phyloP scores from a whole-genome alignment of 2,329 filamentous ascomycete genomes.

The Fusarium sp. region DNA sequence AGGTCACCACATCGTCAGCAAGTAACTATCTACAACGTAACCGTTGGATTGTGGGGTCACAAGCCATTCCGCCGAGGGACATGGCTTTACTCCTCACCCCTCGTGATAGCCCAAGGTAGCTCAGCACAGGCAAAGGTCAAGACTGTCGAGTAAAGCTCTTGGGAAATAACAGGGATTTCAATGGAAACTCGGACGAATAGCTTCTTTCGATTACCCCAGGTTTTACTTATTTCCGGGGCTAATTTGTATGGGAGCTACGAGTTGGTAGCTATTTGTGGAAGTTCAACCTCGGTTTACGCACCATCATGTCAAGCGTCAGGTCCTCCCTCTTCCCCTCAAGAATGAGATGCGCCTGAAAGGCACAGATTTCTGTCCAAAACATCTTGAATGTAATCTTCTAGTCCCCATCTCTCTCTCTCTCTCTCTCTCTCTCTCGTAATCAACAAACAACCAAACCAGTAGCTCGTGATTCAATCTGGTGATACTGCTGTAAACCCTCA shows the following conservation, averaged over 20 bases:
- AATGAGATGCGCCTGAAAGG: background rate
- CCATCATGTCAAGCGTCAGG: slow-evolving; percentile 12
- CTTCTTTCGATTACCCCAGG: slow-evolving; percentile 15
- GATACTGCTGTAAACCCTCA: slow-evolving; percentile 3
- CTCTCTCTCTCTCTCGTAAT: background rate
- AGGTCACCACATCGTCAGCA: slow-evolving; percentile 39
- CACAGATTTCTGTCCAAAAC: background rate
- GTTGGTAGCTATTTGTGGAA: slow-evolving; percentile 30
- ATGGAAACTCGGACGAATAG: slow-evolving; percentile 16
- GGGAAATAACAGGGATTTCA: background rate
- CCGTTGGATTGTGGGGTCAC: slow-evolving; percentile 32
- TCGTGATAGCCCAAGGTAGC: slow-evolving; percentile 2
- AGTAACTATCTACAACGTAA: background rate
- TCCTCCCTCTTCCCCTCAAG: slow-evolving; percentile 6
- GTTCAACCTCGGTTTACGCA: slow-evolving; percentile 15
- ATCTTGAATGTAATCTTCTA: background rate
- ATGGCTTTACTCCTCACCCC: background rate
- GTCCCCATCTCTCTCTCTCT: no score
- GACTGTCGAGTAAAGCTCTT: slow-evolving; percentile 2
- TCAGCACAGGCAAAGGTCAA: slow-evolving; percentile 3
- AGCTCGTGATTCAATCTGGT: background rate
- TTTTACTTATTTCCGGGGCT: slow-evolving; percentile 13
- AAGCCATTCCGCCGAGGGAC: slow-evolving; percentile 9
- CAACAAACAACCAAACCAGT: background rate
- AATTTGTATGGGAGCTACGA: slow-evolving; percentile 4